These are phyloP conservation scores for Coemansia sp. DNA, from an alignment of 192 early-diverging fungal genomes.

Conservation along the genomic window DNA sequence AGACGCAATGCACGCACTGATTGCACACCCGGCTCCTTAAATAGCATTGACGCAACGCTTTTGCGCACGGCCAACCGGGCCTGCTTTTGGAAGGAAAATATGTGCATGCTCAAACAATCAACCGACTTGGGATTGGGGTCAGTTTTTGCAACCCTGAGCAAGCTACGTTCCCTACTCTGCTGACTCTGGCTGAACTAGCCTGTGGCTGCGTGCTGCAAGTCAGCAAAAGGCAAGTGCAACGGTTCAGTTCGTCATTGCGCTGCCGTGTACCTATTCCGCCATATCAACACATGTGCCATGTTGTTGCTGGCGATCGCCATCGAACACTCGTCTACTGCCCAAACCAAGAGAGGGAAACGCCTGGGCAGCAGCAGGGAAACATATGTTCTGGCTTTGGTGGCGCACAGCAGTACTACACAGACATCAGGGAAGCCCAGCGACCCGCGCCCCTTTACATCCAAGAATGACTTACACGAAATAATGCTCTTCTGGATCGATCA, in stretches of 20 bases:
- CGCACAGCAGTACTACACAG: background rate
- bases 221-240: background rate
- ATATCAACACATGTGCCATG: background rate
- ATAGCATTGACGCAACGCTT: constrained; percentile 1
- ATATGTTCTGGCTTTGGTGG: background rate
- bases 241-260: background rate
- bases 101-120: constrained; percentile 8
- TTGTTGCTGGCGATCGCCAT: background rate
- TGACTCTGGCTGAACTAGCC: background rate
- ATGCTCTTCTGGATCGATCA: background rate
- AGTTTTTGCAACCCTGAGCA: background rate
- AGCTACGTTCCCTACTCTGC: background rate
- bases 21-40: background rate
- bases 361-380: background rate
- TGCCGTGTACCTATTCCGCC: background rate
- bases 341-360: background rate
- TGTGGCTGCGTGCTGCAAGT: background rate
- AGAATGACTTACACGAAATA: background rate
- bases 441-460: background rate
- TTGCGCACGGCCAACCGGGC: background rate
- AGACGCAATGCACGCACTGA: constrained; percentile 10
- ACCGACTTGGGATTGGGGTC: background rate
- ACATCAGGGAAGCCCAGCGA: background rate
- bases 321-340: background rate
- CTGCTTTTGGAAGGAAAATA: background rate